Conservation (phyloP, 805 yeast genomes). For the Yamadazyma paraphyllophila region DNA sequence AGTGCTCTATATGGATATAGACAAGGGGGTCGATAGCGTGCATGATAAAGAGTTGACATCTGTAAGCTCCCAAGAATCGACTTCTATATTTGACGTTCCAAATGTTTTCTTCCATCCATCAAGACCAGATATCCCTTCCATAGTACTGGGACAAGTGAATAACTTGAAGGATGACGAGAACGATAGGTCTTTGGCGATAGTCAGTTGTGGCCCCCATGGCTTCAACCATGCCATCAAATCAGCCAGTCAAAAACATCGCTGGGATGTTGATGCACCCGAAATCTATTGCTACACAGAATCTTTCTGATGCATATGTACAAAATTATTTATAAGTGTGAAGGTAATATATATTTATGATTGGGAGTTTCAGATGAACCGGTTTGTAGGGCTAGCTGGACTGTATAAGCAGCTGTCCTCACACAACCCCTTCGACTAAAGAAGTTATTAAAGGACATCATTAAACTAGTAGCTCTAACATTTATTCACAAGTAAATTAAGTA, state of each 20-base stretch:
- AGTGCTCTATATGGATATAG: background rate
- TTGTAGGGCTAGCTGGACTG: too few species aligned
- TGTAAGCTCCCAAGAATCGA: background rate
- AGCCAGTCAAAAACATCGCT: constrained; percentile 28
- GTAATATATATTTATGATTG: background rate
- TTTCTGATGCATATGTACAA: constrained; percentile 12
- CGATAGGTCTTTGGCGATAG: constrained; percentile 34
- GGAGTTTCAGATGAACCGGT: too few species aligned
- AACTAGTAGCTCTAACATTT: background rate
- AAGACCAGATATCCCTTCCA: constrained; percentile 20
- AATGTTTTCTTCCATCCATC: constrained; percentile 7
- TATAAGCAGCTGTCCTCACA: too few species aligned
- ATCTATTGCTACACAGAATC: constrained; percentile 42
- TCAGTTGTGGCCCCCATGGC: constrained; percentile 39
- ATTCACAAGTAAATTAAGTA: background rate
- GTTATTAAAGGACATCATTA: too few species aligned
- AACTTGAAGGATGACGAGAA: constrained; percentile 11
- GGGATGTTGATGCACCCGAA: constrained; percentile 32
- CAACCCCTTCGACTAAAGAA: too few species aligned
- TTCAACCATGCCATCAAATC: constrained; percentile 29
- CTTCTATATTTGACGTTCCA: background rate
- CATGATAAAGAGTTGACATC: constrained; percentile 1
- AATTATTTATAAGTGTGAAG: background rate
- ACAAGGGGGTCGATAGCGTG: background rate
- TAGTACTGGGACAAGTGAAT: constrained; percentile 17